These are phyloP conservation scores for Penicillium sp. DNA, from an alignment of 2,329 filamentous ascomycete genomes.

Conservation along the genomic window DNA sequence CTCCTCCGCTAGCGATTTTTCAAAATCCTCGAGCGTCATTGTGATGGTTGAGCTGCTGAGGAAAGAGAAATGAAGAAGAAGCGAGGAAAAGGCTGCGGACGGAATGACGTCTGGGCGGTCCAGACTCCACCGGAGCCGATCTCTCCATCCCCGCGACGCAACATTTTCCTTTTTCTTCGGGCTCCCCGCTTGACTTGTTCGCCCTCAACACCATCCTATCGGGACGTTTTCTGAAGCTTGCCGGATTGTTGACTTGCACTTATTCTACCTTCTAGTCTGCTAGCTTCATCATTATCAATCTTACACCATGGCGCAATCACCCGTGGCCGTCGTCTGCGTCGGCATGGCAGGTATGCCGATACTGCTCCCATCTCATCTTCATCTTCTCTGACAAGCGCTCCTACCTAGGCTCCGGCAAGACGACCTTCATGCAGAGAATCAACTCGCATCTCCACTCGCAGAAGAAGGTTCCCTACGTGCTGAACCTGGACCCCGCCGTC, in stretches of 20 bases:
- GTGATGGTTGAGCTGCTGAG: conserved; percentile 13
- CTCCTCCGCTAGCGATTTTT: conserved; percentile 62
- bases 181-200: too few species aligned
- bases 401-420: conserved; percentile 75
- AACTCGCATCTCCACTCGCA: conserved; percentile 82
- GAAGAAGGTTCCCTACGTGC: conserved; percentile 76
- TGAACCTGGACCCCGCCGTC: conserved; percentile 94
- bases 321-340: conserved; percentile 77
- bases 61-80: conserved; percentile 12
- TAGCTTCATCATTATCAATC: too few species aligned
- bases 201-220: too few species aligned
- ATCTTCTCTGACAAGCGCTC: too few species aligned
- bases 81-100: conserved; percentile 17
- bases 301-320: conserved; percentile 42
- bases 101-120: conserved; percentile 32
- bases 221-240: too few species aligned
- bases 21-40: conserved; percentile 64
- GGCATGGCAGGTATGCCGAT: conserved; percentile 71
- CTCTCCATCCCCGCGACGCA: conserved; percentile 26
- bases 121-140: conserved; percentile 24
- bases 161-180: conserved; percentile 8
- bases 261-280: conserved; percentile 4
- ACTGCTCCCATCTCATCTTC: background rate
- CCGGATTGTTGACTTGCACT: too few species aligned
- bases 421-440: conserved; percentile 99